Percentiles rank a stretch among this genome's conserved stretches.
These are phyloP conservation scores for Pseudisothecium myosuroides DNA, from an alignment of 225 moss, liverwort and hornwort genomes.

Conservation along the genomic window DNA sequence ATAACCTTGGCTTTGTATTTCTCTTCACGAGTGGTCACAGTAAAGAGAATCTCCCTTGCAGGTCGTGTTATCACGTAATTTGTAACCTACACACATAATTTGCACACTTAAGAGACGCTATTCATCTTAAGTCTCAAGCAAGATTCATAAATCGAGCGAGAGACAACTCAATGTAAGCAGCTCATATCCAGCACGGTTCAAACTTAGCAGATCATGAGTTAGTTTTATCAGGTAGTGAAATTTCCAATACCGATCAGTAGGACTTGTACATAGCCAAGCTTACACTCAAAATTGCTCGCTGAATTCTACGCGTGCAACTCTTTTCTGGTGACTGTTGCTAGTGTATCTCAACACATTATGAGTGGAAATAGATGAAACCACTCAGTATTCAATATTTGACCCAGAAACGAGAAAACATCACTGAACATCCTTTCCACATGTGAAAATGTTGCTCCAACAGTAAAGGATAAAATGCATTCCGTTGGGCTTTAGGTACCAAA, in stretches of 20 bases:
- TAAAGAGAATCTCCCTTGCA: slow-evolving; percentile 53
- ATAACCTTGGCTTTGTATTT: slow-evolving; percentile 59
- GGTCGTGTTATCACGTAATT: slow-evolving; percentile 55
- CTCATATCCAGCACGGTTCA: neutral
- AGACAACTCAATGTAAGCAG: neutral
- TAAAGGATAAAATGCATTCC: neutral
- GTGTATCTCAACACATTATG: neutral
- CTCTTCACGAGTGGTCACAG: slow-evolving; percentile 56
- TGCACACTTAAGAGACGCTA: neutral
- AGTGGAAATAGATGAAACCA: neutral
- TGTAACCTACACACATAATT: slow-evolving; percentile 23
- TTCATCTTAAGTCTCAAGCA: neutral
- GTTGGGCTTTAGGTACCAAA: neutral
- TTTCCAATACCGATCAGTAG: neutral
- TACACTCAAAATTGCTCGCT: neutral
- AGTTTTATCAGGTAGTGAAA: neutral
- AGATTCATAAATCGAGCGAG: neutral
- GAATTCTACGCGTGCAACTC: neutral
- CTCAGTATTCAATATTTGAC: neutral
- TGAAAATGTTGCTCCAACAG: neutral
- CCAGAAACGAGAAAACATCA: neutral
- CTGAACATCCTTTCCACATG: neutral
- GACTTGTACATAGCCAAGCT: neutral
- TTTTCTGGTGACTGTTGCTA: neutral
- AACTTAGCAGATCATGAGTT: neutral